Evolutionary conservation across 2,329 filamentous ascomycete genomes (phyloP), one percentile per base, ranked within the genome.

Genomic region (Lachnellula cervina): DNA sequence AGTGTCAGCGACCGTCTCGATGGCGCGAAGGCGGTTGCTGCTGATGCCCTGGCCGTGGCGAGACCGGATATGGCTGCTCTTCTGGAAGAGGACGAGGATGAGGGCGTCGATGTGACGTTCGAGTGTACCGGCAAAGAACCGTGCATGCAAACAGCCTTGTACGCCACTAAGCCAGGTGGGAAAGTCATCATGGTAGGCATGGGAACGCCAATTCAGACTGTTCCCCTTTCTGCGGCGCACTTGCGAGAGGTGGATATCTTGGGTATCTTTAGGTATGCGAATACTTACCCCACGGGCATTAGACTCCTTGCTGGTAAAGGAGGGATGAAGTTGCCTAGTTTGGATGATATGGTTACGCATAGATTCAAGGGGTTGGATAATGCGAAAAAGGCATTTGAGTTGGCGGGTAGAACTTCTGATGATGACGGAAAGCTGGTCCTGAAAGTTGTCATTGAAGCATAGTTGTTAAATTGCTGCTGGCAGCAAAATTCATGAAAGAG

Each of bases 141-240:
- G 0, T 90, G 87, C 68, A 84, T 89, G 73, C 87, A 90, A 68
- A 86, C 86, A 1, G 80, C 83, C n/a, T 81, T 91, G 19, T 90
- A 87, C 62, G 85, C 85, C 3, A 85, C 87, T 9, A 79, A 79
- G 56, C 78, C 87, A 0, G 88, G 88, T 25, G 88, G 88, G 17
- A 86, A 85, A 64, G 77, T 90, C 49, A 79, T 91, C 69, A 84
- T 91, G 69, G 87, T 92, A 23, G 88, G 88, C 52, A 91, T 91
- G 88, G 88, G 88, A 38, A 88, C 82, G 5, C 87, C 88, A 0
- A 80, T 90, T 51, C 87, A 90, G 69, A 90, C 86, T 0, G 76
- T 91, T 1, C 87, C 87, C 1, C 75, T 92, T 46, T 88, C 84
- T 7, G 84, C 86, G 5, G 87, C 87, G 3, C 86, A 88, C 40